Evolutionary conservation across 345 rosid species (phyloP).

Genomic region (Gossypium stocksii): DNA sequence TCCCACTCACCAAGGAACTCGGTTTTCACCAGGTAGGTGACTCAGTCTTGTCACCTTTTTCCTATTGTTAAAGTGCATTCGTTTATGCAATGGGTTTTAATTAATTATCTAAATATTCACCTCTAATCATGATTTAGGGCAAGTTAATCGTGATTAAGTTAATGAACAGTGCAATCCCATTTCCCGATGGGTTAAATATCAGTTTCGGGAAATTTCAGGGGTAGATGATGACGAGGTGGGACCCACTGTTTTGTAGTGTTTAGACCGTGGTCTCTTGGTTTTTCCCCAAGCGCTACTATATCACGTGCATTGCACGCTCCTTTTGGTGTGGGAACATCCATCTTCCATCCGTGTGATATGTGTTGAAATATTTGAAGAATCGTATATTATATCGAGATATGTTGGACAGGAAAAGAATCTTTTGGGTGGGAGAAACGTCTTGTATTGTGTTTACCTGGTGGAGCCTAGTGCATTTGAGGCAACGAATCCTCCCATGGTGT

Average conservation of each 20-base stretch:
- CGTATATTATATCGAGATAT: too few species aligned
- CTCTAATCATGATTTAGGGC: not conserved
- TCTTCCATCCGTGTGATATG: too few species aligned
- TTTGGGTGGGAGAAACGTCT: not conserved
- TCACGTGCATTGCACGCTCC: not conserved
- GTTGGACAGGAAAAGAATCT: too few species aligned
- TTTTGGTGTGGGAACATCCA: not conserved
- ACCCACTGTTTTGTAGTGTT: not conserved
- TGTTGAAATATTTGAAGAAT: too few species aligned
- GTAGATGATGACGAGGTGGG: not conserved
- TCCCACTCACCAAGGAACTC: slow-evolving; percentile 87
- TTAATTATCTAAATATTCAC: not conserved
- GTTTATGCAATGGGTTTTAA: slow-evolving; percentile 6
- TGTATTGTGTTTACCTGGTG: not conserved
- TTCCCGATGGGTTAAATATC: not conserved
- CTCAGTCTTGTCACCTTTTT: not conserved
- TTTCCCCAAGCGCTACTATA: not conserved
- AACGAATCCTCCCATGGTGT: not conserved
- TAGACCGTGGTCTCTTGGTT: not conserved
- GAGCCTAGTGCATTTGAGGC: not conserved
- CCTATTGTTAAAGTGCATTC: not conserved
- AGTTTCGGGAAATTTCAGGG: not conserved
- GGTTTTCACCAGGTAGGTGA: slow-evolving; percentile 92
- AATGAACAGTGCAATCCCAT: not conserved
- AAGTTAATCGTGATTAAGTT: not conserved